Evolutionary conservation across 208 protist species (phyloP).

Genomic region (Wallacemonas sp.): DNA sequence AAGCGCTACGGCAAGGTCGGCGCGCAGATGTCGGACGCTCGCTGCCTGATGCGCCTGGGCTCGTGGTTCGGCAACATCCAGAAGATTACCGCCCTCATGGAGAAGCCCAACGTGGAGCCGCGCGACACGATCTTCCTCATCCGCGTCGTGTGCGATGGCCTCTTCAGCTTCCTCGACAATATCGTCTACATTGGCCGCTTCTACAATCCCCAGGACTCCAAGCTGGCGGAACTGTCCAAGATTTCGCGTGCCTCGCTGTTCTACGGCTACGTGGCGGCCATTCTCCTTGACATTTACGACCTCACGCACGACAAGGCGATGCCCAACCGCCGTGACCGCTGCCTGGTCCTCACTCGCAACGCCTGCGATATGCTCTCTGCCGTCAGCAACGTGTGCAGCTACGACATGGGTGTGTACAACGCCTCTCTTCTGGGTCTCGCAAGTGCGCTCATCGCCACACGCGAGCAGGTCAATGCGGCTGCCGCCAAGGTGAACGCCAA

Average conservation of each 20-base stretch:
- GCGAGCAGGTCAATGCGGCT: constrained; percentile 52
- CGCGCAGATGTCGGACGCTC: constrained; percentile 62
- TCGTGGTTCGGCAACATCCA: constrained; percentile 73
- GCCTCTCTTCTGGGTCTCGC: constrained; percentile 56
- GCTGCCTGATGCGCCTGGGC: constrained; percentile 65
- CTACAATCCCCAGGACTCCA: constrained; percentile 25
- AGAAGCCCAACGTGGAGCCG: constrained; percentile 39
- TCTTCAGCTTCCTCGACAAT: constrained; percentile 86
- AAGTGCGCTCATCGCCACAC: constrained; percentile 63
- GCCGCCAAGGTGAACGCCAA: constrained; percentile 15
- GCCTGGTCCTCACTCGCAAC: constrained; percentile 61
- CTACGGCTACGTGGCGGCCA: constrained; percentile 61
- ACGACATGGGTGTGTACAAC: constrained; percentile 47
- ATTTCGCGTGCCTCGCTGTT: constrained; percentile 64
- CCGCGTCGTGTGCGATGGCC: constrained; percentile 66
- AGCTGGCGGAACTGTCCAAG: constrained; percentile 34
- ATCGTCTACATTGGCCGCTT: constrained; percentile 67
- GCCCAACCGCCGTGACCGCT: constrained; percentile 34
- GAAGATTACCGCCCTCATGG: constrained; percentile 54
- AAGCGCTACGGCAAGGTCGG: constrained; percentile 51
- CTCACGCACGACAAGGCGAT: constrained; percentile 38
- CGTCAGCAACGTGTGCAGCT: constrained; percentile 46
- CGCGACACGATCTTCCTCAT: constrained; percentile 67
- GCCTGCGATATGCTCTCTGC: constrained; percentile 72
- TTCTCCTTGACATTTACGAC: constrained; percentile 65